A percentile compares a stretch with the other conserved stretches of the same genome.
Conservation (phyloP, 1,284 basidiomycete genomes). For the Cutaneotrichosporon cutaneum region DNA sequence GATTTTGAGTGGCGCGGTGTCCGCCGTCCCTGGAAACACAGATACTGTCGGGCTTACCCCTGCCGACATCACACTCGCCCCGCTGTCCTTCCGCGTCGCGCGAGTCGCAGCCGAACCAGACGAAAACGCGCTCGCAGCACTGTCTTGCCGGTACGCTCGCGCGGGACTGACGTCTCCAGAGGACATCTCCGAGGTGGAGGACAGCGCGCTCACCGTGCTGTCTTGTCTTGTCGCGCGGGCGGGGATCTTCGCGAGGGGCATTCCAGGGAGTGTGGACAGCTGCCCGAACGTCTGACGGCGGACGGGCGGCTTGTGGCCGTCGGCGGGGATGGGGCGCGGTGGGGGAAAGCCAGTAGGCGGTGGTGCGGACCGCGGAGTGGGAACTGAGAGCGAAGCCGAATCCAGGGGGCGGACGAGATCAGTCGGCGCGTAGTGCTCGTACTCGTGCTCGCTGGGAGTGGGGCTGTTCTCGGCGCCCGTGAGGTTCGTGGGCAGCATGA, state of each 20-base stretch:
- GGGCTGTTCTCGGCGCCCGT: neutral
- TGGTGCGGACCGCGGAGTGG: neutral
- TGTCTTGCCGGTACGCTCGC: neutral
- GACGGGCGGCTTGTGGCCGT: neutral
- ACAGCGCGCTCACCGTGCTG: neutral
- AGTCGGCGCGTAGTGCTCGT: neutral
- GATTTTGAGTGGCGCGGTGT: neutral
- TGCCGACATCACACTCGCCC: neutral
- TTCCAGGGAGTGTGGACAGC: neutral
- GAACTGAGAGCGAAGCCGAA: neutral
- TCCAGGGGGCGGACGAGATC: neutral
- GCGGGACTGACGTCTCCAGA: neutral
- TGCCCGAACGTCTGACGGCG: conserved; percentile 4
- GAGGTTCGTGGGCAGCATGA: neutral
- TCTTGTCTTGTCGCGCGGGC: neutral
- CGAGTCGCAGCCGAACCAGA: neutral
- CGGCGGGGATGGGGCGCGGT: neutral
- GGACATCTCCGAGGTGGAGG: neutral
- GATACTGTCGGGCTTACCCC: neutral
- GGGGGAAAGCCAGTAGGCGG: neutral
- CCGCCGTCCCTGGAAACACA: neutral
- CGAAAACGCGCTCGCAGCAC: neutral
- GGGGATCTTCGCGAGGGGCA: neutral
- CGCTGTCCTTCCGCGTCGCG: neutral
- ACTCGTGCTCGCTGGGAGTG: neutral